phyloP scores from a whole-genome alignment of 805 yeast genomes.

The Grigorovia humatica region DNA sequence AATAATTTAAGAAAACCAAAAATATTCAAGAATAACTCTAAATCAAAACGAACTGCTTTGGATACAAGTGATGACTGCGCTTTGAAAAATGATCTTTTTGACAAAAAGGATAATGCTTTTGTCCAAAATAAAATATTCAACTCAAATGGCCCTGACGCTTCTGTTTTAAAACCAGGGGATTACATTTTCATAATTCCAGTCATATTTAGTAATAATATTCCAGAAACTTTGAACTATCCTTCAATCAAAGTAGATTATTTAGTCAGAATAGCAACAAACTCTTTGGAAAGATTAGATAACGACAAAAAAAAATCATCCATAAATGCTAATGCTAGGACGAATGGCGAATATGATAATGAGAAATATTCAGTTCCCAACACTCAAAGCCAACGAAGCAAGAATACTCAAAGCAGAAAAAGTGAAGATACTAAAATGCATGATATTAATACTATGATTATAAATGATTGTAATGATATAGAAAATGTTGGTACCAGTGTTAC shows the following conservation, averaged over 20 bases:
- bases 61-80: conserved; percentile 7
- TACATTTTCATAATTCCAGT: conserved; percentile 60
- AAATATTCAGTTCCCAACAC: not conserved
- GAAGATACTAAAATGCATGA: not conserved
- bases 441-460: not conserved
- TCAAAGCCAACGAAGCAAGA: not conserved
- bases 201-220: conserved; percentile 48
- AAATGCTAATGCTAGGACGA: not conserved
- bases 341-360: not conserved
- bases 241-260: conserved; percentile 25
- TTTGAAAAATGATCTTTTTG: conserved; percentile 7
- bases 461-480: not conserved
- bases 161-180: conserved; percentile 46
- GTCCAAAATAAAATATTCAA: not conserved
- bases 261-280: conserved; percentile 8
- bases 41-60: conserved; percentile 10
- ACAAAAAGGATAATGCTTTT: conserved; percentile 1
- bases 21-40: conserved; percentile 13
- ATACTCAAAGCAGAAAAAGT: too few relatives aligned
- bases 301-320: not conserved
- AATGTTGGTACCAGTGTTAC: not conserved
- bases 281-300: not conserved
- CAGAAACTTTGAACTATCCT: conserved; percentile 34
- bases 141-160: not conserved
- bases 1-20: conserved; percentile 9